These are phyloP conservation scores for Tolypocladium album DNA, from an alignment of 2,329 filamentous ascomycete species.

Conservation along the genomic window DNA sequence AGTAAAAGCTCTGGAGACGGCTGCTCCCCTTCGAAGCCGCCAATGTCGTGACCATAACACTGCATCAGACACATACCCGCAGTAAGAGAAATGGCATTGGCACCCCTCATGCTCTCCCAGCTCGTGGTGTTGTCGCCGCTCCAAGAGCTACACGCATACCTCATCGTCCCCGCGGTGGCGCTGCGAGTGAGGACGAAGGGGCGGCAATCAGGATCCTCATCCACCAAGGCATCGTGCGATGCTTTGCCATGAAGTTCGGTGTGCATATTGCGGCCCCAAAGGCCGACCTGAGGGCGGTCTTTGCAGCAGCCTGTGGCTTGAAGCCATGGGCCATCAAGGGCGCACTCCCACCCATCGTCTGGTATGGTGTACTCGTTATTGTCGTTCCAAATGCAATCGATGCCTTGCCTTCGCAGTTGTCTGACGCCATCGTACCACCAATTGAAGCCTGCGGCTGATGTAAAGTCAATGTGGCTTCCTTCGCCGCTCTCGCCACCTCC, in stretches of 20 bases:
- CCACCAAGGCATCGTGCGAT: slow-evolving; percentile 56
- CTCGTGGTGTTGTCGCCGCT: slow-evolving; percentile 66
- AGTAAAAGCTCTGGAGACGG: slow-evolving; percentile 60
- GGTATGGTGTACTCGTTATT: slow-evolving; percentile 66
- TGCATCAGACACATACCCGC: slow-evolving; percentile 56
- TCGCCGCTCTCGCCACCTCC: slow-evolving; percentile 61
- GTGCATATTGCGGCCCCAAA: slow-evolving; percentile 60
- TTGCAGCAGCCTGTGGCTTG: slow-evolving; percentile 17
- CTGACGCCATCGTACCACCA: slow-evolving; percentile 65
- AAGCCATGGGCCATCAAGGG: slow-evolving; percentile 35
- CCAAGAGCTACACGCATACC: slow-evolving; percentile 63
- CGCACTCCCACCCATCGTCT: slow-evolving; percentile 52
- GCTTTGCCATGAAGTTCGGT: slow-evolving; percentile 62
- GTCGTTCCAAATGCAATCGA: slow-evolving; percentile 71
- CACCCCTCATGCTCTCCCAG: slow-evolving; percentile 63
- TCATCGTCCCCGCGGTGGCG: slow-evolving; percentile 59
- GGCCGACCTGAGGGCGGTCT: slow-evolving; percentile 40
- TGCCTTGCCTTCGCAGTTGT: slow-evolving; percentile 49
- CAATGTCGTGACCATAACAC: slow-evolving; percentile 64
- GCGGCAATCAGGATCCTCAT: slow-evolving; percentile 44
- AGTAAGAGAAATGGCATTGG: slow-evolving; percentile 57
- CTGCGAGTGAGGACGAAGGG: slow-evolving; percentile 62
- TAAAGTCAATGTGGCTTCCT: slow-evolving; percentile 68
- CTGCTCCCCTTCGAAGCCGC: slow-evolving; percentile 65
- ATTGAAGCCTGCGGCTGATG: slow-evolving; percentile 51